Conservation (phyloP, 805 yeast species). For the Barnettozyma botsteinii region DNA sequence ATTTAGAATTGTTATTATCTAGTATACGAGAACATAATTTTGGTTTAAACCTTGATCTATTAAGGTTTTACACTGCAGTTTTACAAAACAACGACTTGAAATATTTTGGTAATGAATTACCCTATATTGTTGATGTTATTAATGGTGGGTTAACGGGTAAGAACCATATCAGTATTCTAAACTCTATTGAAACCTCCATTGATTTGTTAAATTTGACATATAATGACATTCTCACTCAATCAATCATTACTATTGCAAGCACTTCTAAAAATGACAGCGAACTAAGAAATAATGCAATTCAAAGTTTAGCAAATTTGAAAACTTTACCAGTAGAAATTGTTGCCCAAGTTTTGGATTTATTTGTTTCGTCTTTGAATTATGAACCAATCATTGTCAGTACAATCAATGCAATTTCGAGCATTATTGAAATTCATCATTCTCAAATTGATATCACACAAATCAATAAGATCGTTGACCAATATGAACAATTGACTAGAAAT, state of each 20-base stretch:
- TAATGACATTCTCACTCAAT: constrained; percentile 16
- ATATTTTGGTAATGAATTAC: constrained; percentile 27
- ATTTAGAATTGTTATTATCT: constrained; percentile 18
- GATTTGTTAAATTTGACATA: constrained; percentile 23
- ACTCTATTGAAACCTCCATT: constrained; percentile 29
- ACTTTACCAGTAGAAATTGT: constrained; percentile 23
- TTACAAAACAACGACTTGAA: constrained; percentile 28
- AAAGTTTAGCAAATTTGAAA: constrained; percentile 26
- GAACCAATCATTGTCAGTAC: constrained; percentile 32
- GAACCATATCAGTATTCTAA: constrained; percentile 30
- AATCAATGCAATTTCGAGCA: constrained; percentile 24
- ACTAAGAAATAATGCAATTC: constrained; percentile 32
- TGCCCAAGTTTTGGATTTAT: constrained; percentile 25
- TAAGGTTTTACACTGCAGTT: constrained; percentile 33
- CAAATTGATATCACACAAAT: constrained; percentile 9
- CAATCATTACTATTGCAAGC: constrained; percentile 31
- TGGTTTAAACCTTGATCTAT: constrained; percentile 27
- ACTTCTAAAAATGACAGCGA: constrained; percentile 32
- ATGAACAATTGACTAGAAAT: constrained; percentile 12
- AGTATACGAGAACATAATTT: constrained; percentile 23
- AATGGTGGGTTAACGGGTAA: constrained; percentile 29
- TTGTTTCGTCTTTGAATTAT: constrained; percentile 29
- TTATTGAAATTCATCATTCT: constrained; percentile 17
- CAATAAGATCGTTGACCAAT: constrained; percentile 11
- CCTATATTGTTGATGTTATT: constrained; percentile 25